Evolutionary conservation across 495 filamentous ascomycete genomes (phyloP), one percentile per base, ranked within the genome.

Genomic region (Lophiostoma macrostomum): DNA sequence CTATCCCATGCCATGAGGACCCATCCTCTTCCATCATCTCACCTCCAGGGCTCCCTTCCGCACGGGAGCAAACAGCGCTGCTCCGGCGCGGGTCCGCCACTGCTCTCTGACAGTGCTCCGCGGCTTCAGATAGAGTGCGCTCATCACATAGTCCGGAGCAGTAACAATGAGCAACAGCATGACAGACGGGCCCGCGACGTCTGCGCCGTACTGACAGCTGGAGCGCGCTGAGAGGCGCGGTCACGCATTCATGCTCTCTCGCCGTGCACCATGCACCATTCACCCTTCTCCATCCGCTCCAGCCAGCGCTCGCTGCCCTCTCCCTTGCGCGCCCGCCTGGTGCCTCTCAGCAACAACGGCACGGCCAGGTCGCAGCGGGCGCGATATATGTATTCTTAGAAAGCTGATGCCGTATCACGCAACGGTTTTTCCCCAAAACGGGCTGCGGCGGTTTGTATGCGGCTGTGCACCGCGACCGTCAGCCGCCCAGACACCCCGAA

Each of bases 381-480:
- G 23, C 25, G 18, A 39, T 44, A 25, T 31, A 30, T 12, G 56
- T 53, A 55, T 55, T 54, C 52, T 56, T 61, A 52, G 52, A 51
- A 43, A 46, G 51, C 51, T 56, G 58, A 55, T 60, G 44, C 38
- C 29, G 41, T 47, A 49, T 42, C 45, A 47, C 50, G 19, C 18
- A 46, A 46, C 25, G 18, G 32, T 37, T 35, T 43, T 58, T 14
- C 30, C 50, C 50, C 29, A 29, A 56, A 50, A 16, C 27, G 45
- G 44, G 29, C 24, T 49, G 45, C 44, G 44, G 45, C 54, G 49
- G 31, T 29, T 53, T 42, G 49, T 35, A 25, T 61, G 58, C 52
- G 58, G 58, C 58, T 56, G 58, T 61, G 58, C 45, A 36, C 28
- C 40, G 43, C 34, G 37, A 29, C 46, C 46, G 51, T 56, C 58